Base-by-base conservation (phyloP, 2,329 filamentous ascomycete species). In the Microcyclospora pomicola region DNA sequence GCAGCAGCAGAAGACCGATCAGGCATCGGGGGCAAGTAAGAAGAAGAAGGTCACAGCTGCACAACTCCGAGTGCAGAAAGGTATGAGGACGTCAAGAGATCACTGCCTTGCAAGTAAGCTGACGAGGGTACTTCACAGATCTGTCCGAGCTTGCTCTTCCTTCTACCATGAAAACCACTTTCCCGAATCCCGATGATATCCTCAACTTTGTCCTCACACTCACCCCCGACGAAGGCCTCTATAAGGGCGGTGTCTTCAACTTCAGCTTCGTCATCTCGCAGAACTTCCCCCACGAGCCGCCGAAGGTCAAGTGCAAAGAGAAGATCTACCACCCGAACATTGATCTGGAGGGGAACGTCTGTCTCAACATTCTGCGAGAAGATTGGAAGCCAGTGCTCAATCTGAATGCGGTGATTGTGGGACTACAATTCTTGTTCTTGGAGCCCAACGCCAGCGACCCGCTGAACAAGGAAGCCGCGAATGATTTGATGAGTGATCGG, bases 291-390 rank as follows among this genome's bases (percentile, higher is more conserved):
- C 91, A 96, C 65, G 87, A 96, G 60, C 87, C 91, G 45, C 91
- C 91, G 14, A 96, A 96, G 65, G 91, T 98, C 51, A 91, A 83
- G 56, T 96, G 91, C 66, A 82, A 79, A 50, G 84, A 98, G 65
- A 96, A 94, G 71, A 96, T 98, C 53, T 98, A 98, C 66, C 91
- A 98, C 60, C 91, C 91, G 5, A 98, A 98, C 63, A 98, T 98
- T 59, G 91, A 98, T 56, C 72, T 94, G 31, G 85, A 96, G 59
- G 91, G 91, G 51, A 98, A 98, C 59, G 87, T 98, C 45, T 98
- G 91, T 67, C 66, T 98, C 55, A 98, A 98, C 61, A 98, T 98
- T 53, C 64, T 98, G 55, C 72, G 91, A 44, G 91, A 98, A 66
- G 91, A 98, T 66, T 98, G 91, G 91, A 98, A 96, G 69, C 91